phyloP scores from a whole-genome alignment of 768 basidiomycete genomes.

The Trametes meyenii region DNA sequence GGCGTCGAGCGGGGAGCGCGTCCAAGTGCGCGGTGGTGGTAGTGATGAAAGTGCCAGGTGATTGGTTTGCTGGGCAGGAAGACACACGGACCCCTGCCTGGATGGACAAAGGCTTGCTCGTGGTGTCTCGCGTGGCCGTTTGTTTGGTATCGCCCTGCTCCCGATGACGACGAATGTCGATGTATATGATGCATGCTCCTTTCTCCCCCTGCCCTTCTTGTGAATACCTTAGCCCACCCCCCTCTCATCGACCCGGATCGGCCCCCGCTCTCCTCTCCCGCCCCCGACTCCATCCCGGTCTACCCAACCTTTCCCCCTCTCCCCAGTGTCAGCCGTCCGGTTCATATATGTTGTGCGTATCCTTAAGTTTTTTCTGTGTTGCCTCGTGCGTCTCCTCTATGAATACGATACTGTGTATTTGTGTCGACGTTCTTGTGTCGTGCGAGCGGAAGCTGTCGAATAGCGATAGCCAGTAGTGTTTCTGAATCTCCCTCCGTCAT shows the following conservation, averaged over 20 bases:
- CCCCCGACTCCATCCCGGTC: neutral
- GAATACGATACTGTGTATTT: constrained; percentile 17
- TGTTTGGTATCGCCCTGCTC: constrained; percentile 11
- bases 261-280: neutral
- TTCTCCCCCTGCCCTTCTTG: constrained; percentile 9
- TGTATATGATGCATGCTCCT: constrained; percentile 12
- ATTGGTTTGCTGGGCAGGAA: constrained; percentile 17
- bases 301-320: neutral
- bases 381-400: neutral
- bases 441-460: neutral
- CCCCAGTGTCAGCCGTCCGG: neutral
- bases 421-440: constrained; percentile 8
- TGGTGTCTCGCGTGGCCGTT: constrained; percentile 14
- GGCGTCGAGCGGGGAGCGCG: constrained; percentile 1
- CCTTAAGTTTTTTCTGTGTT: constrained; percentile 18
- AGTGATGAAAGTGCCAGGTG: constrained; percentile 6
- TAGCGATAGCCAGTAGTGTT: neutral
- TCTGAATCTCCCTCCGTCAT: neutral
- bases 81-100: constrained; percentile 25
- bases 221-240: neutral
- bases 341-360: constrained; percentile 16
- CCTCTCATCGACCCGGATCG: neutral
- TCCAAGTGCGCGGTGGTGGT: neutral
- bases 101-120: constrained; percentile 22
- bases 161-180: constrained; percentile 6